Evolutionary conservation across 2,329 filamentous ascomycete genomes (phyloP).

Genomic region (Microascus cirrosus): DNA sequence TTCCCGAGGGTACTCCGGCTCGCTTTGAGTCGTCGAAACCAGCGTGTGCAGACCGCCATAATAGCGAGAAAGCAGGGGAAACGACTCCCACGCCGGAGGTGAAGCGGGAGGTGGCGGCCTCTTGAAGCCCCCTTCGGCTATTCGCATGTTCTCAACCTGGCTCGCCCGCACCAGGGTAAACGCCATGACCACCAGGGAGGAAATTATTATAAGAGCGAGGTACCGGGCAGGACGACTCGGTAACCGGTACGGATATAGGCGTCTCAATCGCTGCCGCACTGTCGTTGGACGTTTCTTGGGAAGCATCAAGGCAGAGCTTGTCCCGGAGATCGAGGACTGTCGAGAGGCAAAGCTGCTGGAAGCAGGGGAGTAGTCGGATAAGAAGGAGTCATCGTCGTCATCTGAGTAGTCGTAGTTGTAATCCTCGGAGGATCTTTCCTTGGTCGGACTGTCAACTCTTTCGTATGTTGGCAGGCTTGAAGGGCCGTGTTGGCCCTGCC

Average conservation of each 20-base stretch:
- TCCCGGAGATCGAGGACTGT: slow-evolving; percentile 31
- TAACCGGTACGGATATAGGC: slow-evolving; percentile 44
- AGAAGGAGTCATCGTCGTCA: slow-evolving; percentile 16
- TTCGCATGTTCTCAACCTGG: slow-evolving; percentile 52
- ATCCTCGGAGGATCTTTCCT: slow-evolving; percentile 41
- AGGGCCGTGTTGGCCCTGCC: not conserved
- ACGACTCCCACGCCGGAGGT: slow-evolving; percentile 66
- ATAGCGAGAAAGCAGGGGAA: slow-evolving; percentile 76
- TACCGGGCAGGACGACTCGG: slow-evolving; percentile 67
- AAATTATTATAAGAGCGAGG: slow-evolving; percentile 61
- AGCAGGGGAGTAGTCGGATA: slow-evolving; percentile 27
- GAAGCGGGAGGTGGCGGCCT: slow-evolving; percentile 26
- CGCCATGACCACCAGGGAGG: slow-evolving; percentile 65
- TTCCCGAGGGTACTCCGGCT: slow-evolving; percentile 66
- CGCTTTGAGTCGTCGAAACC: slow-evolving; percentile 52
- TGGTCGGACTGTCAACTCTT: slow-evolving; percentile 26
- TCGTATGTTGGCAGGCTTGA: slow-evolving; percentile 39
- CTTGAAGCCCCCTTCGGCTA: slow-evolving; percentile 35
- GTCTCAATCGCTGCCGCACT: slow-evolving; percentile 10
- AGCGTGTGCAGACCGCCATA: slow-evolving; percentile 77
- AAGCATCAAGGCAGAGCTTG: slow-evolving; percentile 31
- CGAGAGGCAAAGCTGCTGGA: slow-evolving; percentile 41
- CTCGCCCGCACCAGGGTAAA: slow-evolving; percentile 64
- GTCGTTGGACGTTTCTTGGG: slow-evolving; percentile 20
- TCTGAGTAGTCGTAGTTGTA: slow-evolving; percentile 32